These are phyloP conservation scores for Ananas comosus DNA, from an alignment of 176 grass and related monocot species.

Conservation along the genomic window DNA sequence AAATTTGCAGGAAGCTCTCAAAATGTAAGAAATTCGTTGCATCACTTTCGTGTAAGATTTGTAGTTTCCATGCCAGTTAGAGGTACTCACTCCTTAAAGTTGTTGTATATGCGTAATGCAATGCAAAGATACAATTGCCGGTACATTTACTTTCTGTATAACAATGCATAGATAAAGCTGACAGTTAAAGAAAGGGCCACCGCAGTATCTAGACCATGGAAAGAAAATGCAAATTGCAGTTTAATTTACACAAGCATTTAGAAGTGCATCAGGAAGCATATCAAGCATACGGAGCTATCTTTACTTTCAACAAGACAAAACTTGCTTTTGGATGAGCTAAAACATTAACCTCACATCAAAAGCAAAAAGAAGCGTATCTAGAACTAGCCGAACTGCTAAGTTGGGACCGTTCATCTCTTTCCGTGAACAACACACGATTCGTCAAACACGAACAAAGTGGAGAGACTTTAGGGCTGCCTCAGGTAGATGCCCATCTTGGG, in stretches of 20 bases:
- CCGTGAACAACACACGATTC: neutral
- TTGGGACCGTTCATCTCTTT: neutral
- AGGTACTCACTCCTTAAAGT: too few relatives aligned
- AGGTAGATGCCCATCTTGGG: slow-evolving; percentile 14
- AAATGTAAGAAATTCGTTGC: too few relatives aligned
- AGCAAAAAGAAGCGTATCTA: neutral
- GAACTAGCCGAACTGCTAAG: neutral
- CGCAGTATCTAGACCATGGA: neutral
- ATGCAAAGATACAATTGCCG: too few relatives aligned
- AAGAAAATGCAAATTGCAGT: neutral
- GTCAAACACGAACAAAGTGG: slow-evolving; percentile 4
- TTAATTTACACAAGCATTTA: neutral
- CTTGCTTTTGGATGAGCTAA: neutral
- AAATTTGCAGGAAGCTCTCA: too few relatives aligned
- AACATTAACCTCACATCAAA: neutral
- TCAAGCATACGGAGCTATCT: neutral
- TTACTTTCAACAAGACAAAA: neutral
- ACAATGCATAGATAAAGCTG: neutral
- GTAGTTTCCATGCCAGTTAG: too few relatives aligned
- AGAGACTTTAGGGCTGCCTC: slow-evolving; percentile 23
- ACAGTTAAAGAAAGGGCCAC: neutral
- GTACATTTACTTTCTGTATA: too few relatives aligned
- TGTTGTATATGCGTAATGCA: too few relatives aligned
- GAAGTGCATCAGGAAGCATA: neutral
- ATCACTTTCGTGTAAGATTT: too few relatives aligned